Base-by-base conservation (phyloP, 1,284 basidiomycete genomes). In the Phylloboletellus chloephorus region DNA sequence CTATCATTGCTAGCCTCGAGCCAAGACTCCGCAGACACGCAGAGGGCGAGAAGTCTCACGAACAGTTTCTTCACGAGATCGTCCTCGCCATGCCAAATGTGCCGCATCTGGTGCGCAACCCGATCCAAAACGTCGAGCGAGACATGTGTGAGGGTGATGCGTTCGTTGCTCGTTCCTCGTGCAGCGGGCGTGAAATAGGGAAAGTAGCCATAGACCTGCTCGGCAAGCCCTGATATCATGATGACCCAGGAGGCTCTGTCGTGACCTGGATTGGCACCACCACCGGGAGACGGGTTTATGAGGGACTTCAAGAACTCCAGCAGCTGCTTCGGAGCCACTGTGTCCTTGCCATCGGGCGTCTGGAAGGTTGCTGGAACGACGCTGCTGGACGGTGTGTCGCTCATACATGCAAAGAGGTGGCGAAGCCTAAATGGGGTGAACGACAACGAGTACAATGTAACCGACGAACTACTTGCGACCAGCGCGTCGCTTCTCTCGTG, bases 401-500 rank as follows among this genome's bases (percentile, higher is more conserved):
- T 51, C 59, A 58, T 62, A 40, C 31, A 32, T 36, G 15, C 26
- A 9, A 22, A 6, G 9, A 16, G 21, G 12, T 15, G 4, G 24
- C 15, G 23, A 46, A 50, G 46, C 52, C 43, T 48, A 32, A 37
- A 1, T 13, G 3, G 0, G n/a, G 10, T 24, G 32, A 22, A 35
- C 9, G 15, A 19, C n/a, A 7, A 21, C 7, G 2, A 15, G 13
- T 17, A 6, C 5, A 12, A 15, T 15, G 13, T 7, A 34, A 9
- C 15, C 19, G 23, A 26, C 11, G 5, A 28, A 37, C 47, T 64
- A 85, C 61, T 81, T 85, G 51, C 77, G 72, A 34, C 84, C 88
- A 19, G 85, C 71, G 44, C 88, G 70, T 58, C 76, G 78, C 67
- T 87, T 92, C 44, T 86, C 85, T 56, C 72, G 81, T 38, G 66